Evolutionary conservation across 257 asterid species (phyloP), one percentile per base, ranked within the genome.

Genomic region (Solanum infundibuliforme): DNA sequence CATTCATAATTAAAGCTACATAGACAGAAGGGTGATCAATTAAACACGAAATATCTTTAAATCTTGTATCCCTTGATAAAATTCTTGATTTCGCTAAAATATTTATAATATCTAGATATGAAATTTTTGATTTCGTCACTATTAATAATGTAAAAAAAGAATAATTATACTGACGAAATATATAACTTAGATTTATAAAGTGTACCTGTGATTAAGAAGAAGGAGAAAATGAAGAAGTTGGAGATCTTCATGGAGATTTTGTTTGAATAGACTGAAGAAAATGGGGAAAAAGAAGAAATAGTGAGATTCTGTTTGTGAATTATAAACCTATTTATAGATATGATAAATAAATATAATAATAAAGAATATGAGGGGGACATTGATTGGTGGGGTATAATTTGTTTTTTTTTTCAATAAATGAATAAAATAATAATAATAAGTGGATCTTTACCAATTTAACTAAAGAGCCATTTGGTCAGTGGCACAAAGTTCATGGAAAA

Each of bases 151-250:
- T 29, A 6, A 13, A 13, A 0, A 66, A 27, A 10, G 10, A n/a
- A 46, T 12, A 5, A 29, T 32, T 32, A 71, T 32, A 16, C 12
- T 31, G 6, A 12, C 1, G 2, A 14, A 1, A 69, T 31, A 69
- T 69, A 69, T 27, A 69, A 69, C 39, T 7, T 14, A 69, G 12
- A 29, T 66, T 2, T 69, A 35, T 20, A 83, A 86, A 3, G 21
- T 41, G 27, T 82, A 95, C 96, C 95, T 83, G 93, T 83, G 88
- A 91, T 83, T 85, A 92, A 91, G 43, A 74, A 75, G 90, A 90
- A 84, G 91, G 87, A 86, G 39, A 88, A 83, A 88, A 91, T 7
- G 87, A 88, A 34, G 89, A 89, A 83, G 25, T 21, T 87, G 46
- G 89, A 87, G 90, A 90, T 69, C 55, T 86, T 92, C 98, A 95